Percentiles rank a stretch among this genome's conserved stretches.
Conservation (phyloP, 768 basidiomycete species). For the Amylocystis lapponica region DNA sequence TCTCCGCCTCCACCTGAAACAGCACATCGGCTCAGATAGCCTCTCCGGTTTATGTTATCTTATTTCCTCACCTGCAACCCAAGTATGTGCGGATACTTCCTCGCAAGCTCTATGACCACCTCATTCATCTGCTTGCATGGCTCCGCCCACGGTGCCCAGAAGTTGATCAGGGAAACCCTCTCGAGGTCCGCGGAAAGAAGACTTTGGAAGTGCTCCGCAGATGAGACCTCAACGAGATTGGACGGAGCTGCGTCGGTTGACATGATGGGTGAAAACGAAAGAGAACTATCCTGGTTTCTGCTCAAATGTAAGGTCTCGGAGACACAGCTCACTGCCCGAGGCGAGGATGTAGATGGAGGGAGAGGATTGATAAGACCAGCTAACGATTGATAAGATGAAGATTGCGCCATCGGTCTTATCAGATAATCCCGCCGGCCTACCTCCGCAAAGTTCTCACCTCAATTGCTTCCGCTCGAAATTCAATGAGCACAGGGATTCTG, state of each 20-base stretch:
- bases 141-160: conserved; percentile 91
- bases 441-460: not conserved
- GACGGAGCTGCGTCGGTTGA: conserved; percentile 19
- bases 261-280: too few species aligned
- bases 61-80: conserved; percentile 59
- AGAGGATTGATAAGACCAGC: not conserved
- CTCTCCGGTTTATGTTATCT: not conserved
- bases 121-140: conserved; percentile 89
- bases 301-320: not conserved
- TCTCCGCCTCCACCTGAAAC: conserved; percentile 78
- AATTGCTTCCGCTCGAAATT: too few species aligned
- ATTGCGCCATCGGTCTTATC: conserved; percentile 12
- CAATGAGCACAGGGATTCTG: too few species aligned
- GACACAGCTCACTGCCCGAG: too few species aligned
- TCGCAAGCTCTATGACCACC: conserved; percentile 66
- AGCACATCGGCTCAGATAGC: not conserved
- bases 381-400: conserved; percentile 11
- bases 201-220: conserved; percentile 66
- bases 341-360: not conserved
- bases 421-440: conserved; percentile 4
- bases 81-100: conserved; percentile 60
- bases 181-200: conserved; percentile 72
- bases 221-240: conserved; percentile 47
- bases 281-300: too few species aligned
- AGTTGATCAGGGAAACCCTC: conserved; percentile 83